Evolutionary conservation across 2,329 filamentous ascomycete genomes (phyloP), one percentile per base, ranked within the genome.

Genomic region (Emergomyces pasteurianus): DNA sequence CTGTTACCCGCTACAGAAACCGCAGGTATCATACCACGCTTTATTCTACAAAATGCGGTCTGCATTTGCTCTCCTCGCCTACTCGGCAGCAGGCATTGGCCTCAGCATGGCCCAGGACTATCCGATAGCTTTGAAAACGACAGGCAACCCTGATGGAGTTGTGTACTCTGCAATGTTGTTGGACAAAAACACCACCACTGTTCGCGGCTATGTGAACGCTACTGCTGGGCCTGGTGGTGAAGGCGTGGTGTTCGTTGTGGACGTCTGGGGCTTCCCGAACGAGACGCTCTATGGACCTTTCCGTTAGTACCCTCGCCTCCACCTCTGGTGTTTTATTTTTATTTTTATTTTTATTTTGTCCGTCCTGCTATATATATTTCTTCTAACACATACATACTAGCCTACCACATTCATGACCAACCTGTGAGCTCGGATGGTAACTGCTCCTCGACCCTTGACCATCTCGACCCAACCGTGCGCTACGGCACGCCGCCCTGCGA

Each of bases 391-490:
- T n/a, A 12, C 43, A 21, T n/a, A 10, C 43, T 58, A 67, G 87
- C 78, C 62, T 92, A 90, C 76, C 88, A 92, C 71, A 77, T 92
- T 65, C 89, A 92, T 73, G 81, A 80, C 58, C 68, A 77, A 21
- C 83, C 84, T 9, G 85, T 90, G 12, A 82, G 85, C 5, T 72
- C 71, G 28, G 75, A 84, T 64, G 88, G 88, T 65, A 89, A 90
- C 80, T 92, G 89, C 78, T 87, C 82, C 58, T 73, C 73, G 4
- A 86, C 89, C 1, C 77, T 83, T 3, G 83, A 78, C 1, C 89
- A 92, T 69, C 80, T 90, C 14, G 87, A 92, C 69, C 88, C 89
- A 21, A 89, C 80, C 71, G 70, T 79, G 57, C 85, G 86, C 58
- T 84, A 83, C 64, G 83, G 90, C 69, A 74, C 73, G 1, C 77